These are phyloP conservation scores for Fusarium fujikuroi DNA, from an alignment of 2,329 filamentous ascomycete species.

Conservation along the genomic window DNA sequence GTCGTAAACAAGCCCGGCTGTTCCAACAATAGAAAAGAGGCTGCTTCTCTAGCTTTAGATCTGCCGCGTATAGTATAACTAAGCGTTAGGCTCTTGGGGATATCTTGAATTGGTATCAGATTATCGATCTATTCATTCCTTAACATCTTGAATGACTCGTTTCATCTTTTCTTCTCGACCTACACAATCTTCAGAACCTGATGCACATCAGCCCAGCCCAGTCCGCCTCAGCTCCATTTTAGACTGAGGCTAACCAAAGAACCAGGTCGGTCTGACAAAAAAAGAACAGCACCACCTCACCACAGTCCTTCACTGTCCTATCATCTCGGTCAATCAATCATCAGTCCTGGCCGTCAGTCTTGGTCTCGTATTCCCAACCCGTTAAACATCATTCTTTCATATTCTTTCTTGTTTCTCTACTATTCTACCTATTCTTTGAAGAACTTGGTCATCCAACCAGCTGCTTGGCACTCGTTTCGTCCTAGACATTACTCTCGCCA, in stretches of 20 bases:
- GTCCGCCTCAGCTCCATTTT: slow-evolving; percentile 25
- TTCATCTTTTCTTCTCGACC: neutral
- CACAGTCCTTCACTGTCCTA: slow-evolving; percentile 16
- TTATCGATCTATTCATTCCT: slow-evolving; percentile 1
- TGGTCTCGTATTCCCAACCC: slow-evolving; percentile 45
- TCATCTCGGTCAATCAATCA: slow-evolving; percentile 9
- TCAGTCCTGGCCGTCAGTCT: slow-evolving; percentile 4
- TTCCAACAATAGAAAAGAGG: slow-evolving; percentile 39
- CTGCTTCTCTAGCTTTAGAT: slow-evolving; percentile 29
- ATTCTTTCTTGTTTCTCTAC: neutral
- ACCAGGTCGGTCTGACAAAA: slow-evolving; percentile 10
- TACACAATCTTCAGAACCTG: neutral
- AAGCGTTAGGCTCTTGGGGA: neutral
- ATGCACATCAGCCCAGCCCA: slow-evolving; percentile 22
- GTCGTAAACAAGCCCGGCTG: slow-evolving; percentile 28
- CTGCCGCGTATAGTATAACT: slow-evolving; percentile 12
- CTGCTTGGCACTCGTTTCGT: slow-evolving; percentile 28
- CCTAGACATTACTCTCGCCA: slow-evolving; percentile 44
- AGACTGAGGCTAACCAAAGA: slow-evolving; percentile 20
- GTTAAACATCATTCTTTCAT: slow-evolving; percentile 28
- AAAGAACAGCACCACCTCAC: slow-evolving; percentile 28
- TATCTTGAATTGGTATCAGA: neutral
- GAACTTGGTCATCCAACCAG: slow-evolving; percentile 36
- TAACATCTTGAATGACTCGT: neutral
- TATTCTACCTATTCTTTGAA: neutral